Evolutionary conservation across 768 basidiomycete genomes (phyloP).

Genomic region (Cystofilobasidium capitatum): DNA sequence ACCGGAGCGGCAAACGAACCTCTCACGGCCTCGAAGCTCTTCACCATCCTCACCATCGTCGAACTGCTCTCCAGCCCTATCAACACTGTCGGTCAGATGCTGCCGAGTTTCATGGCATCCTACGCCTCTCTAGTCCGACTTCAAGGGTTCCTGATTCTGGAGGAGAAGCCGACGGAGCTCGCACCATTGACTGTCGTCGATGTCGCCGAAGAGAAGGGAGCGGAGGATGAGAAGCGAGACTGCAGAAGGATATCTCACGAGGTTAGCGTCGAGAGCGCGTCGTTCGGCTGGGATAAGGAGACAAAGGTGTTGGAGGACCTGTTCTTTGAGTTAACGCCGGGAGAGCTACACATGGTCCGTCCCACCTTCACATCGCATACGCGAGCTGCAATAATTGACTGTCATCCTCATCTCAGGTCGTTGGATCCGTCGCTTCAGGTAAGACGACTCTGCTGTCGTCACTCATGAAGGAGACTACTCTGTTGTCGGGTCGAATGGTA

Average conservation of each 20-base stretch:
- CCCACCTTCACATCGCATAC: background rate
- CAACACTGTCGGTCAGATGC: slow-evolving; percentile 12
- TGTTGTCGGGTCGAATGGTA: slow-evolving; percentile 12
- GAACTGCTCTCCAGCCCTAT: slow-evolving; percentile 1
- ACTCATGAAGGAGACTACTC: slow-evolving; percentile 27
- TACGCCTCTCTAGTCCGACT: slow-evolving; percentile 13
- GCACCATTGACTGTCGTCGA: background rate
- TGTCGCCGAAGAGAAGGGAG: background rate
- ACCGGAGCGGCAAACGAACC: background rate
- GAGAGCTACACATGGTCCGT: slow-evolving; percentile 16
- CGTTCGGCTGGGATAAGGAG: slow-evolving; percentile 15
- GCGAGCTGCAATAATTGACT: background rate
- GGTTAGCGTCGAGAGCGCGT: background rate
- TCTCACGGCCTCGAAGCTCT: slow-evolving; percentile 4
- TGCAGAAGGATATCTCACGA: too few species aligned
- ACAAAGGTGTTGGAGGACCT: background rate
- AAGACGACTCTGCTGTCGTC: slow-evolving; percentile 28
- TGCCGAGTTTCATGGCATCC: slow-evolving; percentile 3
- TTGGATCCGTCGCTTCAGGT: slow-evolving; percentile 24
- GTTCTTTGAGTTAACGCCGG: background rate
- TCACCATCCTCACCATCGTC: slow-evolving; percentile 14
- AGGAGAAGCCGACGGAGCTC: slow-evolving; percentile 4
- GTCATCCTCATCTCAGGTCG: background rate
- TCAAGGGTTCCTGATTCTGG: background rate
- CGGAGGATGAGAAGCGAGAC: background rate